A percentile compares a stretch with the other conserved stretches of the same genome.
Conservation (phyloP, 2,329 filamentous ascomycete genomes). For the Sporothrix euskadiensis region DNA sequence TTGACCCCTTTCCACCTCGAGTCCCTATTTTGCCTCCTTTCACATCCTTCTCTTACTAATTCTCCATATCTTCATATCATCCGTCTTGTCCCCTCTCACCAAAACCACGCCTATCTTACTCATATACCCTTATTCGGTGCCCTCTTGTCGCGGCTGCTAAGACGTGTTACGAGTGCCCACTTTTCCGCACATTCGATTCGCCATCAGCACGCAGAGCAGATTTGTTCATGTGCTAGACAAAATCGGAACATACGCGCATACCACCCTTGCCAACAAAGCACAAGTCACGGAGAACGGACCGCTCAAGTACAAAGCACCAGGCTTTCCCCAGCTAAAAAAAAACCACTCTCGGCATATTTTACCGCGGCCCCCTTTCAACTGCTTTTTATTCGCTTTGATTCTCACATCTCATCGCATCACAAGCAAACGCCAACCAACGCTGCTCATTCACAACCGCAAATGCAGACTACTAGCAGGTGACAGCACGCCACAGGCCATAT, state of each 20-base stretch:
- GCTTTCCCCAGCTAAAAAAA: constrained; percentile 15
- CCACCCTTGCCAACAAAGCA: background rate
- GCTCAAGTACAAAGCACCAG: constrained; percentile 8
- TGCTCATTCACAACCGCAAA: constrained; percentile 1
- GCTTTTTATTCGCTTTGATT: background rate
- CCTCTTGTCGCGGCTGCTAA: background rate
- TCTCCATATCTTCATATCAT: too few relatives aligned
- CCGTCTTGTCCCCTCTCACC: background rate
- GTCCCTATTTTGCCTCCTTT: background rate
- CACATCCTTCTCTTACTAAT: background rate
- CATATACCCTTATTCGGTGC: background rate
- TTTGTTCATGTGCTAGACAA: constrained; percentile 23
- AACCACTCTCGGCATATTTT: background rate
- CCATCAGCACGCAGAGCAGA: constrained; percentile 3
- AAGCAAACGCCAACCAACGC: background rate
- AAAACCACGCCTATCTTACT: background rate
- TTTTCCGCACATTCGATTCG: constrained; percentile 19
- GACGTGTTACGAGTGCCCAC: constrained; percentile 11
- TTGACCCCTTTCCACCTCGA: background rate
- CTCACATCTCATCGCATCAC: constrained; percentile 3
- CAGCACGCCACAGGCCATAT: constrained; percentile 11
- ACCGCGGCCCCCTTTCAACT: constrained; percentile 18
- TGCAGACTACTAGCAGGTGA: constrained; percentile 24
- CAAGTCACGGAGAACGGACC: constrained; percentile 17
- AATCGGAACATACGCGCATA: constrained; percentile 3